phyloP scores from a whole-genome alignment of 2,329 filamentous ascomycete species.

The Cordyceps militaris region DNA sequence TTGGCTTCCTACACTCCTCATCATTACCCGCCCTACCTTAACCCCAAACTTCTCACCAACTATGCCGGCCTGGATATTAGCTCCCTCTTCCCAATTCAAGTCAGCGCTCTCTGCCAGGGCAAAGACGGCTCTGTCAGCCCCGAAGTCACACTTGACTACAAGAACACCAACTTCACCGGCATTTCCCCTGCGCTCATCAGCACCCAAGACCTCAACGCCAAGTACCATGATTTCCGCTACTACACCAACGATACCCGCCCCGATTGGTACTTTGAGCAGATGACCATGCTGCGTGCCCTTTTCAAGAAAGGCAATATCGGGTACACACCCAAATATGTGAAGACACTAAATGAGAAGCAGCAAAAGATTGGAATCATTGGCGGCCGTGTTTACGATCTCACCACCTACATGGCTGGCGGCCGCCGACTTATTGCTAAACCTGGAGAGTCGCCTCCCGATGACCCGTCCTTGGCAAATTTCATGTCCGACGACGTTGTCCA shows the following conservation, averaged over 20 bases:
- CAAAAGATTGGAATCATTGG: constrained; percentile 73
- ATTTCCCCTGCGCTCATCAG: constrained; percentile 55
- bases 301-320: constrained; percentile 86
- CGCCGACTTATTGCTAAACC: constrained; percentile 53
- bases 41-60: constrained; percentile 56
- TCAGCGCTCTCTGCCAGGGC: constrained; percentile 83
- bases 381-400: constrained; percentile 79
- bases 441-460: constrained; percentile 41
- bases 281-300: constrained; percentile 66
- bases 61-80: constrained; percentile 90
- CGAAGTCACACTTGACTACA: constrained; percentile 79
- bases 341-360: constrained; percentile 57
- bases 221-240: constrained; percentile 89
- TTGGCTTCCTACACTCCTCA: constrained; percentile 62
- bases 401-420: constrained; percentile 71
- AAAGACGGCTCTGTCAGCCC: constrained; percentile 56
- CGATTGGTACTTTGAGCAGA: constrained; percentile 90
- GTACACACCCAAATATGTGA: constrained; percentile 71
- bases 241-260: constrained; percentile 74
- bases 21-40: constrained; percentile 62
- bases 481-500: constrained; percentile 69
- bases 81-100: constrained; percentile 84
- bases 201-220: constrained; percentile 61
- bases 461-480: constrained; percentile 59
- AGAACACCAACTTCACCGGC: constrained; percentile 65